These are phyloP conservation scores for Penicillium coffeae DNA, from an alignment of 495 filamentous ascomycete genomes.

Conservation along the genomic window DNA sequence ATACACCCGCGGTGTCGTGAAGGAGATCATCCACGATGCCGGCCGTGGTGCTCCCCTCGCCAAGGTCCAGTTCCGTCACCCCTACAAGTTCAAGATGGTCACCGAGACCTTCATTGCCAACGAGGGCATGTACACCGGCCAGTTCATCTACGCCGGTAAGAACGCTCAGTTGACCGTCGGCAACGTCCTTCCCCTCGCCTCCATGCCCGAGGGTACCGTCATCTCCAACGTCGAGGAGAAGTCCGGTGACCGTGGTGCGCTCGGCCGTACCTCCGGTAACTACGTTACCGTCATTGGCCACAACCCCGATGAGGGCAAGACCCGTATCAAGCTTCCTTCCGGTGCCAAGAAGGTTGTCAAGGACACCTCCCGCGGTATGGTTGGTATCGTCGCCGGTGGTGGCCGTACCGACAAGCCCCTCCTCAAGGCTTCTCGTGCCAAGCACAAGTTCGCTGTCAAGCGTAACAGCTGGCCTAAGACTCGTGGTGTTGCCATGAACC, in stretches of 20 bases:
- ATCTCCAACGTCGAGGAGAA: slow-evolving; percentile 99
- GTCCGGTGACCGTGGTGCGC: slow-evolving; percentile 89
- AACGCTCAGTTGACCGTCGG: slow-evolving; percentile 91
- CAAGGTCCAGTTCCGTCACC: slow-evolving; percentile 91
- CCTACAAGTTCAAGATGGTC: slow-evolving; percentile 83
- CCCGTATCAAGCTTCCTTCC: slow-evolving; percentile 96
- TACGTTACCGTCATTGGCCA: slow-evolving; percentile 99
- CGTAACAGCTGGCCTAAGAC: slow-evolving; percentile 99
- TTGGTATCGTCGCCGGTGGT: slow-evolving; percentile 98
- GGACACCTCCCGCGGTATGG: slow-evolving; percentile 91
- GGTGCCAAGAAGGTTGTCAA: slow-evolving; percentile 99
- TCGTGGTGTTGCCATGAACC: slow-evolving; percentile 99
- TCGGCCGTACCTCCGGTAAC: slow-evolving; percentile 96
- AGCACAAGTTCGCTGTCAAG: slow-evolving; percentile 99
- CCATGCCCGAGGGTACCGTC: slow-evolving; percentile 97
- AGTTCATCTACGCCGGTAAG: slow-evolving; percentile 99
- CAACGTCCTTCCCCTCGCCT: slow-evolving; percentile 90
- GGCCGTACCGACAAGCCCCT: slow-evolving; percentile 99
- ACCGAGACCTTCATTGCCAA: slow-evolving; percentile 99
- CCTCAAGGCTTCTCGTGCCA: slow-evolving; percentile 96
- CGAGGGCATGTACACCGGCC: slow-evolving; percentile 99
- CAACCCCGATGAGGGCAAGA: slow-evolving; percentile 99
- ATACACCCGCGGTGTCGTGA: slow-evolving; percentile 94
- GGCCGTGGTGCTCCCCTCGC: slow-evolving; percentile 97
- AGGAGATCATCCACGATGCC: slow-evolving; percentile 98